Evolutionary conservation across 2,329 filamentous ascomycete species (phyloP).

Genomic region (Aspergillus awamori): DNA sequence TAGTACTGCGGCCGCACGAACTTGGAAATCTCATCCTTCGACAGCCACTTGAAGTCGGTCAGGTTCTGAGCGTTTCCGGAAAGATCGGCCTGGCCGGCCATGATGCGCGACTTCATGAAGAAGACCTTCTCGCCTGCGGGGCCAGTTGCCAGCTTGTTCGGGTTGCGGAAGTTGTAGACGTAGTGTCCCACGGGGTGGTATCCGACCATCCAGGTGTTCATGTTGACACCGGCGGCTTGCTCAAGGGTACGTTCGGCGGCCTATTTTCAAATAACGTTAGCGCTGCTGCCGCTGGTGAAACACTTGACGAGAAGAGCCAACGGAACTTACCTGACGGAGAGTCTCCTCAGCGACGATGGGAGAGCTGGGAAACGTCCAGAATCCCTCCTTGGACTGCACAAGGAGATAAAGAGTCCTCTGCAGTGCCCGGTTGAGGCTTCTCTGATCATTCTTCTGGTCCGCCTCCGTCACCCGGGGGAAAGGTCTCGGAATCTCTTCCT

Average conservation of each 20-base stretch:
- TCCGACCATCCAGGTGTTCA: constrained; percentile 98
- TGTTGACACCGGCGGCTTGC: constrained; percentile 81
- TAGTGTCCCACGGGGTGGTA: constrained; percentile 85
- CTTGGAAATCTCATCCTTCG: constrained; percentile 80
- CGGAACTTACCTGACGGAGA: constrained; percentile 73
- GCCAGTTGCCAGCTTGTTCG: constrained; percentile 44
- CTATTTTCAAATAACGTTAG: constrained; percentile 52
- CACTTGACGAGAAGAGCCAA: neutral
- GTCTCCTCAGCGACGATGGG: constrained; percentile 71
- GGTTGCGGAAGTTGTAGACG: constrained; percentile 59
- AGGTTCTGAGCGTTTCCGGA: constrained; percentile 70
- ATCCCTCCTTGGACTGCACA: constrained; percentile 68
- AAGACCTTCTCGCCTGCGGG: constrained; percentile 79
- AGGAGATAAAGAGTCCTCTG: constrained; percentile 85
- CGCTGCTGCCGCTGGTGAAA: neutral
- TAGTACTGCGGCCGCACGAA: constrained; percentile 71
- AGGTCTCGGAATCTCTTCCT: constrained; percentile 71
- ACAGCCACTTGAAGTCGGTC: constrained; percentile 87
- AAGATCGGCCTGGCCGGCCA: constrained; percentile 92
- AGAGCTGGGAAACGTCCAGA: constrained; percentile 82
- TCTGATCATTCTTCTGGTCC: constrained; percentile 72
- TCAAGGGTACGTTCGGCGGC: constrained; percentile 78
- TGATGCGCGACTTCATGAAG: constrained; percentile 94
- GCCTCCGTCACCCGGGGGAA: constrained; percentile 73
- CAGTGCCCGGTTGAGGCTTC: constrained; percentile 76